Evolutionary conservation across 2,329 filamentous ascomycete genomes (phyloP).

Genomic region (Coleophoma crateriformis): DNA sequence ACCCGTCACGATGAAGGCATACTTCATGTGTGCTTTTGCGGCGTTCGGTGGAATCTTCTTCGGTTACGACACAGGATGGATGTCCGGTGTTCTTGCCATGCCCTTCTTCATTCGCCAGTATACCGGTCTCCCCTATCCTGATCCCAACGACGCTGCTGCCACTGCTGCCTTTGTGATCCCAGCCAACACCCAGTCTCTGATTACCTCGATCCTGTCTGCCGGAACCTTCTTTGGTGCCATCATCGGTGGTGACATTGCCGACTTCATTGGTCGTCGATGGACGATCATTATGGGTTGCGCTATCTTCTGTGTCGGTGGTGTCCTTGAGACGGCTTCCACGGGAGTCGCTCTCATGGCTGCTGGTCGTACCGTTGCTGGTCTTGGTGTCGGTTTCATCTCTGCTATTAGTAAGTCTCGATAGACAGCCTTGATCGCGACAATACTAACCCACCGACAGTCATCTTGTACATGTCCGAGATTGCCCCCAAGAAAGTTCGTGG

Average conservation of each 20-base stretch:
- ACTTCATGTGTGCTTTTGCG: conserved; percentile 61
- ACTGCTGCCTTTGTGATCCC: conserved; percentile 23
- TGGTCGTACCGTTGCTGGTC: conserved; percentile 59
- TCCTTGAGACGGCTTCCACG: conserved; percentile 52
- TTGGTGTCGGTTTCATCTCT: conserved; percentile 61
- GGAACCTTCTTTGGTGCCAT: conserved; percentile 80
- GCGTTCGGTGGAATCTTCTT: conserved; percentile 50
- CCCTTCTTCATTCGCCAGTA: conserved; percentile 28
- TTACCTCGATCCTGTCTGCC: conserved; percentile 53
- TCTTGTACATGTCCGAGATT: conserved; percentile 59
- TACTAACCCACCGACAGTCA: conserved; percentile 36
- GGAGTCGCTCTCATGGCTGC: conserved; percentile 39
- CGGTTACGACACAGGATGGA: conserved; percentile 31
- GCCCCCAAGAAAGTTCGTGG: conserved; percentile 57
- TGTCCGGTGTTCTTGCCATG: conserved; percentile 8
- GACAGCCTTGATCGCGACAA: background rate
- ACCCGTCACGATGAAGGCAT: conserved; percentile 61
- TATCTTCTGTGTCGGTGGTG: conserved; percentile 64
- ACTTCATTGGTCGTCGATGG: conserved; percentile 67
- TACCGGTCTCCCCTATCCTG: conserved; percentile 2
- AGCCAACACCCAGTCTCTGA: conserved; percentile 31
- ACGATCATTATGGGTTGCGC: conserved; percentile 55
- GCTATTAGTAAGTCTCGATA: conserved; percentile 40
- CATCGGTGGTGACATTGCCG: conserved; percentile 71
- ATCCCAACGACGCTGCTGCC: background rate